Evolutionary conservation across 306 rosid genomes (phyloP).

Genomic region (Trifolium pratense): DNA sequence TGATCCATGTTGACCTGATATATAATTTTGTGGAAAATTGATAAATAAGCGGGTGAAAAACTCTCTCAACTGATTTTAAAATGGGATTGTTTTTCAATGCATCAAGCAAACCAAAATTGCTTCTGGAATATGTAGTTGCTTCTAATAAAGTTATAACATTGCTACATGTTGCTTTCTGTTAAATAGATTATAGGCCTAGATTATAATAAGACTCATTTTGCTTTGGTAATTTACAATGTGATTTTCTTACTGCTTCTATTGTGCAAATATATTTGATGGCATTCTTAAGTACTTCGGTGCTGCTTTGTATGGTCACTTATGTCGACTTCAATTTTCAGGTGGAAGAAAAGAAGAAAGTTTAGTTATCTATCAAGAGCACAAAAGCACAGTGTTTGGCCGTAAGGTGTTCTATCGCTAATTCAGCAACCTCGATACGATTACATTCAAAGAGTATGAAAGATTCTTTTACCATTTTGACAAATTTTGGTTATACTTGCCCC

Average conservation of each 20-base stretch:
- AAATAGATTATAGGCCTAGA: constrained; percentile 19
- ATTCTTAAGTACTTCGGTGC: too few species aligned
- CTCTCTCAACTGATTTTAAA: constrained; percentile 11
- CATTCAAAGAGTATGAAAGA: neutral
- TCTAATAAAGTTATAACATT: constrained; percentile 21
- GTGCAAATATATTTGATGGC: neutral
- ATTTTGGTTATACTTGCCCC: constrained; percentile 10
- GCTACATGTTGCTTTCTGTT: constrained; percentile 26
- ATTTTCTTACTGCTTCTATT: constrained; percentile 2
- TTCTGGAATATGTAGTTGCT: constrained; percentile 22
- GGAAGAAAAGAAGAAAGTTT: constrained; percentile 50
- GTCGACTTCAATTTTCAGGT: constrained; percentile 53
- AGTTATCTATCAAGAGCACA: constrained; percentile 12
- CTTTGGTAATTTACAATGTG: constrained; percentile 7
- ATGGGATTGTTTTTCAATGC: constrained; percentile 25
- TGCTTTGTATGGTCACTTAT: constrained; percentile 2
- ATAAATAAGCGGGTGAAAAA: constrained; percentile 1
- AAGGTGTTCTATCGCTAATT: neutral
- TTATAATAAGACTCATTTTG: constrained; percentile 10
- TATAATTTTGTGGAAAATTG: constrained; percentile 30
- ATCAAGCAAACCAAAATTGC: constrained; percentile 13
- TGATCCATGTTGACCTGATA: constrained; percentile 6
- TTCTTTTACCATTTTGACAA: constrained; percentile 24
- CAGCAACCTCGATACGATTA: constrained; percentile 10
- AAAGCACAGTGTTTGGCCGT: neutral